A percentile compares a stretch with the other conserved stretches of the same genome.
phyloP scores from a whole-genome alignment of 805 yeast species.

The Scheffersomyces coipomensis region DNA sequence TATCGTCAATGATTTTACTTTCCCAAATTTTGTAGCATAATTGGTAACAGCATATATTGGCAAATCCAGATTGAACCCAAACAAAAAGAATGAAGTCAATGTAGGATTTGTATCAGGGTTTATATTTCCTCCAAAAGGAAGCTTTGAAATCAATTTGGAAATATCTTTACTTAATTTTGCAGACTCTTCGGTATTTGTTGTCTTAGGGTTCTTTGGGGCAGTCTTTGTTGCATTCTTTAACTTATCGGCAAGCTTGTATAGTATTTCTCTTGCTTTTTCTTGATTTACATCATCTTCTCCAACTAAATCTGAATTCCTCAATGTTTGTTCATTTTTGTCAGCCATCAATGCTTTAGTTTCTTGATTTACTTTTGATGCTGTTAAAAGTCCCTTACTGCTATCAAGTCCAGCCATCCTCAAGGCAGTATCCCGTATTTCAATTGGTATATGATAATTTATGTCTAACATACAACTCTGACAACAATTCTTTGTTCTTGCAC shows the following conservation, averaged over 20 bases:
- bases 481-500: conserved; percentile 76
- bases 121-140: conserved; percentile 71
- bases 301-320: conserved; percentile 20
- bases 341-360: conserved; percentile 42
- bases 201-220: conserved; percentile 5
- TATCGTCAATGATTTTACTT: conserved; percentile 46
- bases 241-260: conserved; percentile 45
- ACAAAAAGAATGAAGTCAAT: conserved; percentile 65
- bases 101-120: conserved; percentile 36
- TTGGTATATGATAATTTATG: conserved; percentile 75
- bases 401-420: conserved; percentile 64
- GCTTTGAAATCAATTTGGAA: conserved; percentile 48
- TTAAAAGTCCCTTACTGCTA: conserved; percentile 7
- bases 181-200: conserved; percentile 4
- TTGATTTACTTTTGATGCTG: conserved; percentile 20
- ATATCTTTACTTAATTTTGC: conserved; percentile 23
- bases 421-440: conserved; percentile 77
- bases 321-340: conserved; percentile 52
- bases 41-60: conserved; percentile 63
- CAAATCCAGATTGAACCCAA: conserved; percentile 66
- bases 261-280: conserved; percentile 47
- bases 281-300: conserved; percentile 11
- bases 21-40: conserved; percentile 44
- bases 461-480: conserved; percentile 90
- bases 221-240: conserved; percentile 9